Evolutionary conservation across 345 rosid genomes (phyloP).

Genomic region (Clarkia xantiana): DNA sequence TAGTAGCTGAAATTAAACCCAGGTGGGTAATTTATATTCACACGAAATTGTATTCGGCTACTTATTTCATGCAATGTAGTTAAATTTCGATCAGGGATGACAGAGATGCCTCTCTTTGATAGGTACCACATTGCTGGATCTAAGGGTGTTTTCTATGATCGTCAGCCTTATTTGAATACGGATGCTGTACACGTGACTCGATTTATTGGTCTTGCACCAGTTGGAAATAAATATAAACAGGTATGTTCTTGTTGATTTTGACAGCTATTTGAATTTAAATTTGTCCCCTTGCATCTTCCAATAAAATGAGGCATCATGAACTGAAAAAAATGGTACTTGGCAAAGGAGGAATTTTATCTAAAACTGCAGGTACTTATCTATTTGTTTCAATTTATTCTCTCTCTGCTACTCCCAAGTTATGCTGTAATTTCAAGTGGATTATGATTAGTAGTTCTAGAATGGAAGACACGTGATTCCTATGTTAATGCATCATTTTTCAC

Average conservation of each 20-base stretch:
- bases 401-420: no score
- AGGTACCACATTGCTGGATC: constrained; percentile 92
- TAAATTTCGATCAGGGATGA: no score
- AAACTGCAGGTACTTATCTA: no score
- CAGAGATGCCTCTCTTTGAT: constrained; percentile 11
- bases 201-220: constrained; percentile 79
- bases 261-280: background rate
- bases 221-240: constrained; percentile 90
- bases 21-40: constrained; percentile 30
- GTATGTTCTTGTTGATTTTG: constrained; percentile 17
- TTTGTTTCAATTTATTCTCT: no score
- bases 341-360: no score
- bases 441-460: no score
- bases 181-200: constrained; percentile 75
- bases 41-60: background rate
- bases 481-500: no score
- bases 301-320: no score
- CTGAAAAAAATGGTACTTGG: no score
- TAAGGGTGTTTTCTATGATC: constrained; percentile 68
- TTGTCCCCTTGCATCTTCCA: background rate
- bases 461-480: no score
- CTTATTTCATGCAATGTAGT: background rate
- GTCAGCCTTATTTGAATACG: constrained; percentile 64
- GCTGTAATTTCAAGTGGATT: no score
- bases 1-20: constrained; percentile 79